phyloP scores from a whole-genome alignment of 169 alveolate genomes.

The Plasmodium adleri region DNA sequence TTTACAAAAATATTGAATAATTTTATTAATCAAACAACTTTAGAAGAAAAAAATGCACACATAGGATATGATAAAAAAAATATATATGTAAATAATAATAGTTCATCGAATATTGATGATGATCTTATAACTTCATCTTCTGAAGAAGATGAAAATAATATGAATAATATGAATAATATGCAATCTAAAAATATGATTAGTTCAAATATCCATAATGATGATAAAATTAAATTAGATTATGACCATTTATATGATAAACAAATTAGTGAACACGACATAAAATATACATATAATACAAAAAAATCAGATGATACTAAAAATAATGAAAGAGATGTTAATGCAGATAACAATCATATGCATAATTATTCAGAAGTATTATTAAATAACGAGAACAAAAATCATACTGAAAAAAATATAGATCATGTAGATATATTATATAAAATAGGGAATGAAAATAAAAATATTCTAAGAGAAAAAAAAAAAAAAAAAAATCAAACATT shows the following conservation, averaged over 20 bases:
- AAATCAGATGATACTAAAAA: not conserved
- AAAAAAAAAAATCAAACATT: slow-evolving; percentile 24
- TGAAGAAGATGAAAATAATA: not conserved
- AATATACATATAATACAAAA: not conserved
- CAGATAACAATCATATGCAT: not conserved
- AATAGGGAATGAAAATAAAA: slow-evolving; percentile 47
- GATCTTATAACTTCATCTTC: not conserved
- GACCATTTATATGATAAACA: not conserved
- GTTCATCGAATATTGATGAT: not conserved
- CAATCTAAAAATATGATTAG: not conserved
- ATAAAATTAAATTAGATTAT: slow-evolving; percentile 1
- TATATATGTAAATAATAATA: not conserved
- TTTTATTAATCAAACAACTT: not conserved
- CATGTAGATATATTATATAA: slow-evolving; percentile 6
- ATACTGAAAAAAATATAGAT: not conserved
- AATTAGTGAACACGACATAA: not conserved
- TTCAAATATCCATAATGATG: not conserved
- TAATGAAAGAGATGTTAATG: not conserved
- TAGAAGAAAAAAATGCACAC: not conserved
- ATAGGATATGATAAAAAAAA: not conserved
- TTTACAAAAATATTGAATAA: slow-evolving; percentile 32
- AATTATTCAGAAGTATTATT: not conserved
- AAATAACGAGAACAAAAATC: not conserved
- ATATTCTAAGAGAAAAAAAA: slow-evolving; percentile 14
- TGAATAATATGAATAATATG: not conserved